phyloP scores from a whole-genome alignment of 805 yeast species.

The Yamadazyma paraphyllophila region DNA sequence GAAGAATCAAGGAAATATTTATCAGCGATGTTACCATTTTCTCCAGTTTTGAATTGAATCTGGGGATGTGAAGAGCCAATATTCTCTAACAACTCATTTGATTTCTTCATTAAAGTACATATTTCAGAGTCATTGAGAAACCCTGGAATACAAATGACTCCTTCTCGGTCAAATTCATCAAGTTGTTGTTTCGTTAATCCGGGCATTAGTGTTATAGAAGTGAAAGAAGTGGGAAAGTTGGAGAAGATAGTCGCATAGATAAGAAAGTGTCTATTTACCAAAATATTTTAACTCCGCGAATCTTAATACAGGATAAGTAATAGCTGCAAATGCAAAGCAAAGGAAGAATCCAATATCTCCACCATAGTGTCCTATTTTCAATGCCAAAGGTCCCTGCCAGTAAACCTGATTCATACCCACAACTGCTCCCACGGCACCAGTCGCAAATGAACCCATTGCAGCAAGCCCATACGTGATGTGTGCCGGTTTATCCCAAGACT shows the following conservation, averaged over 20 bases:
- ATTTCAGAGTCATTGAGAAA: conserved; percentile 49
- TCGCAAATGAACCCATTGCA: conserved; percentile 27
- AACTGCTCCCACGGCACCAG: conserved; percentile 38
- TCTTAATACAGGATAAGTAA: conserved; percentile 29
- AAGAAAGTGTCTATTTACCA: conserved; percentile 17
- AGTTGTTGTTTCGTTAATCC: conserved; percentile 40
- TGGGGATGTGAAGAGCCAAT: conserved; percentile 62
- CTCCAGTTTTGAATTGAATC: conserved; percentile 65
- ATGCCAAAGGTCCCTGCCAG: conserved; percentile 38
- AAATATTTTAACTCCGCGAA: conserved; percentile 30
- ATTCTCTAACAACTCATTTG: conserved; percentile 43
- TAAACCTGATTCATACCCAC: conserved; percentile 42
- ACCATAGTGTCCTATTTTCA: conserved; percentile 27
- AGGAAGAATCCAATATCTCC: conserved; percentile 42
- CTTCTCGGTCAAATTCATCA: conserved; percentile 49
- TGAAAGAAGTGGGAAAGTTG: no score
- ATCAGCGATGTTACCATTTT: conserved; percentile 65
- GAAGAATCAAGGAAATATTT: conserved; percentile 66
- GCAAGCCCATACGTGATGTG: conserved; percentile 33
- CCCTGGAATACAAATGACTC: conserved; percentile 58
- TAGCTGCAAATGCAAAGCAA: conserved; percentile 32
- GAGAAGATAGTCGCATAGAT: no score
- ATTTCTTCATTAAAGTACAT: conserved; percentile 36
- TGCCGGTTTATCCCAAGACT: conserved; percentile 26
- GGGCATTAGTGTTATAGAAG: background rate